phyloP scores from a whole-genome alignment of 257 asterid genomes.

The Handroanthus guayacan region DNA sequence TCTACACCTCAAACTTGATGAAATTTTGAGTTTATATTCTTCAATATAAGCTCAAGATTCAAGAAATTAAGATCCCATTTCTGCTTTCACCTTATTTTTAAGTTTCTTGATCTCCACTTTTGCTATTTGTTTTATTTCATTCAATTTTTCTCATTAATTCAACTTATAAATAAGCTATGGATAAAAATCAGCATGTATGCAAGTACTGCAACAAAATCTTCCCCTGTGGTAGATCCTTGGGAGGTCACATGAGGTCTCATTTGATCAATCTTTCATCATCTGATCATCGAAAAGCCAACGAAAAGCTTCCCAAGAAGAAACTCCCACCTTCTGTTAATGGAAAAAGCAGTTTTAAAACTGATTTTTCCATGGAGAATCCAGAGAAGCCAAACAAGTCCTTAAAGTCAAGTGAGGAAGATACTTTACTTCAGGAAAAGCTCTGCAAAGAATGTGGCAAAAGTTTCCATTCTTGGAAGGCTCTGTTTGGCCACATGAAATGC shows the following conservation, averaged over 20 bases:
- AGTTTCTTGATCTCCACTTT: not conserved
- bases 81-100: slow-evolving; percentile 38
- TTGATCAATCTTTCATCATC: slow-evolving; percentile 57
- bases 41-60: slow-evolving; percentile 33
- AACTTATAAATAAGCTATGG: slow-evolving; percentile 44
- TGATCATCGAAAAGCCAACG: slow-evolving; percentile 28
- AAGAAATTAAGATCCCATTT: slow-evolving; percentile 31
- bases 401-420: slow-evolving; percentile 36
- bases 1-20: slow-evolving; percentile 11
- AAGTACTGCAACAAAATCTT: slow-evolving; percentile 68
- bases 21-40: slow-evolving; percentile 24
- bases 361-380: slow-evolving; percentile 44
- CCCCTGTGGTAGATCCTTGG: slow-evolving; percentile 52
- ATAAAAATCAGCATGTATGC: slow-evolving; percentile 60
- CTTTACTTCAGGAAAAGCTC: slow-evolving; percentile 46
- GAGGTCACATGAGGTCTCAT: slow-evolving; percentile 82
- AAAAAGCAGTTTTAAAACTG: slow-evolving; percentile 22
- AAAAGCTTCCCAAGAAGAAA: slow-evolving; percentile 54
- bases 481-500: slow-evolving; percentile 91
- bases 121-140: not conserved
- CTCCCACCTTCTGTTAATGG: slow-evolving; percentile 44
- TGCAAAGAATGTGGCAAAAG: slow-evolving; percentile 86
- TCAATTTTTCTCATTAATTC: not conserved
- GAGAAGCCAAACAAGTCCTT: slow-evolving; percentile 44
- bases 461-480: slow-evolving; percentile 83